A percentile compares a stretch with the other conserved stretches of the same genome.
Evolutionary conservation across 768 basidiomycete species (phyloP).

Genomic region (Butyriboletus loyo): DNA sequence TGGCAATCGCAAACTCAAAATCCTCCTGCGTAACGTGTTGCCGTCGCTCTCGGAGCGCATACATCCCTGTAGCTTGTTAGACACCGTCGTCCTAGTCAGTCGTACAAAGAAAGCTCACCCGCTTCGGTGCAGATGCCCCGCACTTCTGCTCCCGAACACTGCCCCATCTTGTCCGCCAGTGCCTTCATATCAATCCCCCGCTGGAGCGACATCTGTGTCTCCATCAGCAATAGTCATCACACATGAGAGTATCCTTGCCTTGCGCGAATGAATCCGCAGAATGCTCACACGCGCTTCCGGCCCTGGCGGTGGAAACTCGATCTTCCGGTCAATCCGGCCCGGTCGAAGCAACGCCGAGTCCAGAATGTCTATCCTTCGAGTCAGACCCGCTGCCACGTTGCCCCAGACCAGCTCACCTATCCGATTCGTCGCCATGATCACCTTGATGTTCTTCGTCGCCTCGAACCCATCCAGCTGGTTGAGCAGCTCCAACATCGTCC

Average conservation of each 20-base stretch:
- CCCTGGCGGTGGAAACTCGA: constrained; percentile 97
- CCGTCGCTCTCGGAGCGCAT: constrained; percentile 89
- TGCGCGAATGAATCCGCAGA: constrained; percentile 93
- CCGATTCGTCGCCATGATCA: constrained; percentile 97
- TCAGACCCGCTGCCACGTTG: constrained; percentile 1
- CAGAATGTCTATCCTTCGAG: constrained; percentile 70
- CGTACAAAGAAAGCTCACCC: constrained; percentile 42
- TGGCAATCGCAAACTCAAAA: constrained; percentile 97
- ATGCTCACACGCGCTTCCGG: constrained; percentile 98
- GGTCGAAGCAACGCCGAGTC: constrained; percentile 91
- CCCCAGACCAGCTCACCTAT: constrained; percentile 51
- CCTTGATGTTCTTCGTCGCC: constrained; percentile 80
- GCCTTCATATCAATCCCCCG: constrained; percentile 96
- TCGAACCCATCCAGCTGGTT: constrained; percentile 91
- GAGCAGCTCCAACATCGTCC: constrained; percentile 86
- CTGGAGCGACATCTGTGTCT: constrained; percentile 87
- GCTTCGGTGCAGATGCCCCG: constrained; percentile 97
- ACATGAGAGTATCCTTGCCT: constrained; percentile 43
- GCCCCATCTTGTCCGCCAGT: constrained; percentile 98
- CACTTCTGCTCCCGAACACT: constrained; percentile 97
- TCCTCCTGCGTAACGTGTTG: constrained; percentile 99
- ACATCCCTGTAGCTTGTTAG: constrained; percentile 65
- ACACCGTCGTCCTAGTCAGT: no score
- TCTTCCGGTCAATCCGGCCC: constrained; percentile 95
- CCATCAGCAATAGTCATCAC: background rate